A percentile compares a stretch with the other conserved stretches of the same genome.
phyloP scores from a whole-genome alignment of 345 rosid species.

The Mangifera indica region DNA sequence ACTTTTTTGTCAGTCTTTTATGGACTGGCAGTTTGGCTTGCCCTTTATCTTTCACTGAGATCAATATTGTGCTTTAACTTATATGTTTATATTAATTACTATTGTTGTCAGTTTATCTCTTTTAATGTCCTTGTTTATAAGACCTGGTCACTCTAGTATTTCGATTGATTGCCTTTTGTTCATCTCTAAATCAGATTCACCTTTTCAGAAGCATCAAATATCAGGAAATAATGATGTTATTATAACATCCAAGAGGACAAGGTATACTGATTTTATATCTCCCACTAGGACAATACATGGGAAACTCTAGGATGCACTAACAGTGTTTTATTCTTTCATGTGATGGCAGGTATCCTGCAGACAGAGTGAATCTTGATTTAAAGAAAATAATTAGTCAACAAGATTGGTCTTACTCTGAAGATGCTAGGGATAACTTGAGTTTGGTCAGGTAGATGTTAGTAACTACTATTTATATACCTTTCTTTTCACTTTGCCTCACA shows the following conservation, averaged over 20 bases:
- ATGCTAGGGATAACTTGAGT: conserved; percentile 49
- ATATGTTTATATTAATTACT: background rate
- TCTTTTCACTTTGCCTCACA: conserved; percentile 6
- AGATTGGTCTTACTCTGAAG: conserved; percentile 45
- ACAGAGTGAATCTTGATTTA: conserved; percentile 18
- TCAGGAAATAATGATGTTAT: conserved; percentile 32
- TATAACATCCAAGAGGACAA: conserved; percentile 29
- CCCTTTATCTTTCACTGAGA: background rate
- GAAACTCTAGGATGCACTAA: conserved; percentile 9
- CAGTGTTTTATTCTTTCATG: conserved; percentile 12
- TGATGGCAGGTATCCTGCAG: conserved; percentile 31
- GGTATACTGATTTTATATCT: conserved; percentile 30
- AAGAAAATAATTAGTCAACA: conserved; percentile 32
- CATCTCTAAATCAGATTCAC: conserved; percentile 34
- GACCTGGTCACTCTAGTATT: background rate
- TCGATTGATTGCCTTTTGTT: conserved; percentile 18
- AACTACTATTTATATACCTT: conserved; percentile 15
- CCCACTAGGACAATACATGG: conserved; percentile 34
- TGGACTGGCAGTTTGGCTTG: background rate
- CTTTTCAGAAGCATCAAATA: conserved; percentile 34
- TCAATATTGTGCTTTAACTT: background rate
- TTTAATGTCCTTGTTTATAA: background rate
- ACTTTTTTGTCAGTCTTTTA: background rate
- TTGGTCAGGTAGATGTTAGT: conserved; percentile 49
- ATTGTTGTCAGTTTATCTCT: conserved; percentile 1